These are phyloP conservation scores for Brassica incana DNA, from an alignment of 345 rosid genomes.

Conservation along the genomic window DNA sequence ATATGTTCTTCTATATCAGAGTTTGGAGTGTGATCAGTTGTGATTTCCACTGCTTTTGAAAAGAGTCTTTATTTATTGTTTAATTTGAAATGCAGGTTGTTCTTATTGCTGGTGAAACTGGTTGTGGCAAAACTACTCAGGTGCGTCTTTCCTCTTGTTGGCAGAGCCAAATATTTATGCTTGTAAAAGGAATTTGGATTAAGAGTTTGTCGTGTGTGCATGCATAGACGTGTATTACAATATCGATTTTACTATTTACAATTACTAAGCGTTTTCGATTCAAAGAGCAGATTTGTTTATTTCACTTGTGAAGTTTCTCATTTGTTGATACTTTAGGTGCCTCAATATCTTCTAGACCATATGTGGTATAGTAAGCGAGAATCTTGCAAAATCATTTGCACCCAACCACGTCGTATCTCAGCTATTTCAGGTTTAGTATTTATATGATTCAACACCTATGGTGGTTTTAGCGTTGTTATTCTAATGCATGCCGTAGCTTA, in stretches of 20 bases:
- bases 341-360: constrained; percentile 82
- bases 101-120: constrained; percentile 86
- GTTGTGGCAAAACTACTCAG: constrained; percentile 93
- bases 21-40: neutral
- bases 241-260: neutral
- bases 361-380: constrained; percentile 70
- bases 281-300: neutral
- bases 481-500: constrained; percentile 7
- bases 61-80: neutral
- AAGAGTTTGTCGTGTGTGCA: constrained; percentile 6
- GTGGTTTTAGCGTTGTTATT: constrained; percentile 11
- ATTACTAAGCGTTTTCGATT: neutral
- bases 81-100: constrained; percentile 52
- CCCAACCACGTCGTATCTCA: constrained; percentile 99
- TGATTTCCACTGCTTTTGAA: neutral
- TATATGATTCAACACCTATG: constrained; percentile 20
- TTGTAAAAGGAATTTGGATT: neutral
- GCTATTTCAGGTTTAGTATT: constrained; percentile 73
- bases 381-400: constrained; percentile 85
- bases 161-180: constrained; percentile 13
- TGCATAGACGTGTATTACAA: neutral
- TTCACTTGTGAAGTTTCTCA: constrained; percentile 15
- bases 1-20: constrained; percentile 24
- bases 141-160: constrained; percentile 42
- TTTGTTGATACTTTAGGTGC: constrained; percentile 60